Base-by-base conservation (phyloP, 495 filamentous ascomycete genomes). In the Annulohypoxylon bovei region DNA sequence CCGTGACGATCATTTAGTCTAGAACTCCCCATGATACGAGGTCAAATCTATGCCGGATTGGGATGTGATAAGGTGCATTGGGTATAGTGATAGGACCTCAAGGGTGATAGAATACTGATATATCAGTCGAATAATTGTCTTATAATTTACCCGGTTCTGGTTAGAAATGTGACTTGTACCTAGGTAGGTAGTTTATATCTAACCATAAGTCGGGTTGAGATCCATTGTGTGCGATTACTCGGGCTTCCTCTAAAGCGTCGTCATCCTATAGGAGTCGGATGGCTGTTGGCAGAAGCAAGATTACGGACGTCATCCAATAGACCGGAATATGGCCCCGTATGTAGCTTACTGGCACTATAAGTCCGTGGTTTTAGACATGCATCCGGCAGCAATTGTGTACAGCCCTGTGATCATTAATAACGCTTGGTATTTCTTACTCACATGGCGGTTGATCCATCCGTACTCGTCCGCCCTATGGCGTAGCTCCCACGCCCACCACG, bases 321-420 rank as follows among this genome's bases (percentile, higher is more conserved):
- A 0, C 68, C 63, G 68, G 68, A 63, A 71, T 62, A 28, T 58
- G 22, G 27, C 58, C 49, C 68, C 68, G 68, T 59, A 52, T 63
- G 62, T 59, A 37, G 63, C 68, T 66, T 67, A 62, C 57, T 35
- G 37, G 27, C 27, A 7, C 35, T 16, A 40, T n/a, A 30, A 47
- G 9, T 40, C n/a, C 27, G 28, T 53, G 49, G 18, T 49, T 18
- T 20, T 20, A 53, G 16, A 14, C 28, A 12, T 53, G 49, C 49
- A 33, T 53, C 14, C 33, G 23, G 32, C 28, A 28, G 52, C 22
- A 53, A 16, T 20, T 68, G 57, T 62, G 55, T 55, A 37, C 37
- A 61, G 57, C 59, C 59, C 39, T 63, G 58, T 33, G 23, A 39
- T 57, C 39, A 56, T 44, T 39, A 47, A 52, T 56, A 40, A 7